phyloP scores from a whole-genome alignment of 805 yeast genomes.

The Brettanomyces custersianus region DNA sequence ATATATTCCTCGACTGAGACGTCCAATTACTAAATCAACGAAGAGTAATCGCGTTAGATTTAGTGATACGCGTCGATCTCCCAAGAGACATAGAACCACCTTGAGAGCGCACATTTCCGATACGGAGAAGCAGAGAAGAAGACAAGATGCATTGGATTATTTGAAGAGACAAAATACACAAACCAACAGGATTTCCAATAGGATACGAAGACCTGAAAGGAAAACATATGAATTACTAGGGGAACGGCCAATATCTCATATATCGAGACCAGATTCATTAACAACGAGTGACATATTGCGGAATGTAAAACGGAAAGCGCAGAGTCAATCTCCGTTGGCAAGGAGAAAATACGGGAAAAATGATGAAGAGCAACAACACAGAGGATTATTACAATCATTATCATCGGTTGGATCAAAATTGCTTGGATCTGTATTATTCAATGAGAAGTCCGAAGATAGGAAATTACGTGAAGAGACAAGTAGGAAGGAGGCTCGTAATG shows the following conservation, averaged over 20 bases:
- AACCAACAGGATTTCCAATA: too few species aligned
- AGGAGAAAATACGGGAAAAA: constrained; percentile 2
- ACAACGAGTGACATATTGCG: constrained; percentile 13
- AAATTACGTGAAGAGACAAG: neutral
- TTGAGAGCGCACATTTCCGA: too few species aligned
- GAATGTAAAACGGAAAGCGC: constrained; percentile 10
- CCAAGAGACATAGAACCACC: too few species aligned
- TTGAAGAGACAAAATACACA: neutral
- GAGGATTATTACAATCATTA: constrained; percentile 18
- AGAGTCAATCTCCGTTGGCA: neutral
- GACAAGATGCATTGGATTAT: constrained; percentile 2
- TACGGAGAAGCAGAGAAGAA: constrained; percentile 2
- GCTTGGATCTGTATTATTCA: constrained; percentile 21
- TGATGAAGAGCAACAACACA: constrained; percentile 5
- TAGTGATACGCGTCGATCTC: too few species aligned
- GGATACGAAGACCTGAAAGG: too few species aligned
- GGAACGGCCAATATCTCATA: constrained; percentile 19
- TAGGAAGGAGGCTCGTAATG: neutral
- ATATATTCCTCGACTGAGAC: too few species aligned
- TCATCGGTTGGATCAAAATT: constrained; percentile 21
- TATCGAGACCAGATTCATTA: constrained; percentile 9
- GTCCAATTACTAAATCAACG: too few species aligned
- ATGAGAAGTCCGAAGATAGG: constrained; percentile 12
- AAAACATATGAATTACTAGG: constrained; percentile 20
- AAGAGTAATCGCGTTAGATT: too few species aligned